Conservation (phyloP, 169 alveolate species). For the Babesia gibsoni region DNA sequence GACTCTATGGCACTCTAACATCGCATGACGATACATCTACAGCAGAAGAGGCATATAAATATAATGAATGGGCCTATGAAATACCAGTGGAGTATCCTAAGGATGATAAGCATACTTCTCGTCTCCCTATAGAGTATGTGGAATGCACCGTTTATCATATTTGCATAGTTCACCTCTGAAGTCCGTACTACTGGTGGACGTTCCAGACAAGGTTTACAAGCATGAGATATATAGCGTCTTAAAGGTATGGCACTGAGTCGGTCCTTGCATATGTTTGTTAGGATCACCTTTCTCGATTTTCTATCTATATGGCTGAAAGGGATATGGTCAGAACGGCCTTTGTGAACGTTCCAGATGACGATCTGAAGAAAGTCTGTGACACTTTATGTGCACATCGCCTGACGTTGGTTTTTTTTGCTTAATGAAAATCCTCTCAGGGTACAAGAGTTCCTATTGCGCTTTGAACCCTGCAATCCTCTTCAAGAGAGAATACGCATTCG, state of each 20-base stretch:
- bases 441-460: slow-evolving; percentile 47
- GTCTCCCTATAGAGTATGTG: slow-evolving; percentile 45
- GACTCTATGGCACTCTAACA: slow-evolving; percentile 39
- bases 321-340: slow-evolving; percentile 60
- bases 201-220: slow-evolving; percentile 55
- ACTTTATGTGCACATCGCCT: slow-evolving; percentile 11
- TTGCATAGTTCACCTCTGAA: slow-evolving; percentile 41
- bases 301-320: slow-evolving; percentile 61
- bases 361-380: slow-evolving; percentile 34
- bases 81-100: slow-evolving; percentile 58
- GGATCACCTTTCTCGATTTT: slow-evolving; percentile 28
- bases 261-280: not conserved
- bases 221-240: slow-evolving; percentile 35
- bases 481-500: slow-evolving; percentile 46
- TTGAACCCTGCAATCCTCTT: slow-evolving; percentile 61
- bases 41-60: slow-evolving; percentile 36
- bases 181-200: slow-evolving; percentile 62
- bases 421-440: too few species aligned
- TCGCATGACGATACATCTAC: not conserved
- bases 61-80: slow-evolving; percentile 61
- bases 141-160: not conserved
- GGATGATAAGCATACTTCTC: slow-evolving; percentile 15
- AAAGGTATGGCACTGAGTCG: slow-evolving; percentile 13
- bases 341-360: slow-evolving; percentile 40
- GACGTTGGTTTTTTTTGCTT: slow-evolving; percentile 22